phyloP scores from a whole-genome alignment of 192 early-diverging fungal genomes.

The Chytriomyces hyalinus region DNA sequence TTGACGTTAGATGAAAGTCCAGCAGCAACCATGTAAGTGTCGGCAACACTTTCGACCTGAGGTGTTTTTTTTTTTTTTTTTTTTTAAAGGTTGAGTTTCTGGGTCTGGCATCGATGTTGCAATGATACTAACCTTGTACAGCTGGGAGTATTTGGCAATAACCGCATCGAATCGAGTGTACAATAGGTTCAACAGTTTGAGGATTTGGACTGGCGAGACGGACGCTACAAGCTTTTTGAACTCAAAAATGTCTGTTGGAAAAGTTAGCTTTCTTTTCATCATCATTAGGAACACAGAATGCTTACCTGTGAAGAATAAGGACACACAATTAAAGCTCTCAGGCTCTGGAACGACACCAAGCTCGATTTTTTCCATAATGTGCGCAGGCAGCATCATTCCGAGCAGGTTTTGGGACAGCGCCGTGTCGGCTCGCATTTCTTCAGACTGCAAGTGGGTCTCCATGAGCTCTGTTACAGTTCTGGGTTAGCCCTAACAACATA shows the following conservation, averaged over 20 bases:
- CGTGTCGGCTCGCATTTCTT: constrained; percentile 21
- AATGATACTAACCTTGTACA: constrained; percentile 14
- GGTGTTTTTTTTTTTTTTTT: not conserved
- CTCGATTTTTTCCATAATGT: constrained; percentile 36
- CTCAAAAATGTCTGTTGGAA: constrained; percentile 4
- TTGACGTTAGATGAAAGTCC: not conserved
- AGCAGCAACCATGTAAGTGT: constrained; percentile 28
- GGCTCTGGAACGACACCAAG: constrained; percentile 23
- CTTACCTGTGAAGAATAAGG: constrained; percentile 27
- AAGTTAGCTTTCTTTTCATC: not conserved
- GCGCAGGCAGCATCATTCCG: constrained; percentile 33
- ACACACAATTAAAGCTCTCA: not conserved
- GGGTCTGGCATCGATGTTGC: not conserved
- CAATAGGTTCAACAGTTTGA: constrained; percentile 11
- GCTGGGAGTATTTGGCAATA: constrained; percentile 5
- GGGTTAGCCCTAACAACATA: not conserved
- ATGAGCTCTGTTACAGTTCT: constrained; percentile 21
- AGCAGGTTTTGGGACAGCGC: constrained; percentile 23
- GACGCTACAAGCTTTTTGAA: constrained; percentile 4
- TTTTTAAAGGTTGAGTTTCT: not conserved
- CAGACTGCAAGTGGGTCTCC: constrained; percentile 29
- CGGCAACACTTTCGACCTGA: constrained; percentile 17
- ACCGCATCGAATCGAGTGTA: constrained; percentile 24
- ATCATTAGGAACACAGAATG: too few species aligned
- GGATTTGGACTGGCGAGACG: constrained; percentile 9